Evolutionary conservation across 495 filamentous ascomycete genomes (phyloP), one percentile per base, ranked within the genome.

Genomic region (Chaetomium fimeti): DNA sequence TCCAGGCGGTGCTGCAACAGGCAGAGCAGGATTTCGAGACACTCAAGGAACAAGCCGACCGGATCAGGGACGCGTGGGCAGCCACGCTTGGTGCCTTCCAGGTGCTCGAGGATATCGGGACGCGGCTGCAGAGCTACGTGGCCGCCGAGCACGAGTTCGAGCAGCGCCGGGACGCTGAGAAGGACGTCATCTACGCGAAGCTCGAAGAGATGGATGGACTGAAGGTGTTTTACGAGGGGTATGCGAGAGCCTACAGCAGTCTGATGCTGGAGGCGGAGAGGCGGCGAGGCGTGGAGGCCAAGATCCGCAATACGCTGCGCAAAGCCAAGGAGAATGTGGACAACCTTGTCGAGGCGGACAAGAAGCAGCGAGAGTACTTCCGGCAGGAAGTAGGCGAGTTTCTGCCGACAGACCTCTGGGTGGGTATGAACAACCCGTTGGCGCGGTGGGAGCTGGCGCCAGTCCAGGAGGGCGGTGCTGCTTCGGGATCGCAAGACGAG

Each of bases 361-460:
- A 84, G 45, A 81, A 84, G 60, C 87, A 90, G 63, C 79, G 94
- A 29, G 91, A 95, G 68, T 76, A 81, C 16, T 98, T 98, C 76
- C 84, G 87, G 29, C 78, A 85, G 8, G 91, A 96, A 63, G 85
- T 93, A 22, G 92, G 92, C 3, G 90, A 96, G 64, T 94, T 85
- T 70, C 74, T 98, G 22, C 94, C 94, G 0, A 85, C 87, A 3
- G 95, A 97, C 70, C 86, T 98, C 47, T 98, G 93, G 94, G 87
- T 88, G 0, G 90, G 89, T 8, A 81, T 82, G 76, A 74, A 77
- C 40, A 72, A 72, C 22, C 74, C 75, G 11, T 70, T 76, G 32
- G 63, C 52, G 55, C 72, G 73, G 57, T 82, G 78, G 78, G 76
- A 79, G 45, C 63, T 81, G n/a, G 72, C 79, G 11, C 70, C 77